These are phyloP conservation scores for Tripterygium wilfordii DNA, from an alignment of 177 flowering plant genomes.

Conservation along the genomic window DNA sequence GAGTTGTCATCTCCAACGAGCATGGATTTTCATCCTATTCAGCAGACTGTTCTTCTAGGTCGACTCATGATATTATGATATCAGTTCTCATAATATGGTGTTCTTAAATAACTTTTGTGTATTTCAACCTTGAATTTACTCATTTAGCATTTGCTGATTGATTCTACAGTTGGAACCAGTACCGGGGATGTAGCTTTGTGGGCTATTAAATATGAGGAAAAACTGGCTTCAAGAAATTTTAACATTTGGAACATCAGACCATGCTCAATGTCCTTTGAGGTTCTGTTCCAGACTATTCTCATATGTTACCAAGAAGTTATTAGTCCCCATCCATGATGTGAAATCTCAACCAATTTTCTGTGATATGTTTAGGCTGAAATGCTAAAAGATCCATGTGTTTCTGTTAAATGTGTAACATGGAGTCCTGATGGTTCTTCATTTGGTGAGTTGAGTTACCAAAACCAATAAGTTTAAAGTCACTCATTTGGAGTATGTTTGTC, in stretches of 20 bases:
- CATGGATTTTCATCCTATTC: slow-evolving; percentile 38
- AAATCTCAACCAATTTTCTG: not conserved
- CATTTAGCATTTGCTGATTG: not conserved
- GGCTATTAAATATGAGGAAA: slow-evolving; percentile 20
- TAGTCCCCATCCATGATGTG: not conserved
- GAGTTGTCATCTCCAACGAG: slow-evolving; percentile 18
- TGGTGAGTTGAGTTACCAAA: slow-evolving; percentile 26
- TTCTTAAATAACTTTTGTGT: too few relatives aligned
- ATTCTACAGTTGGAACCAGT: slow-evolving; percentile 29
- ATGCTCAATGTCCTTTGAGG: slow-evolving; percentile 22
- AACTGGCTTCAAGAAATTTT: slow-evolving; percentile 19
- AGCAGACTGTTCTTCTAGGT: slow-evolving; percentile 31
- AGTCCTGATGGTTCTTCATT: slow-evolving; percentile 28
- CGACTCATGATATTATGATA: not conserved
- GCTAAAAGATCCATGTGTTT: slow-evolving; percentile 8
- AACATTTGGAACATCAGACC: slow-evolving; percentile 33
- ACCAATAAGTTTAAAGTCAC: too few relatives aligned
- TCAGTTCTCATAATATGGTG: not conserved
- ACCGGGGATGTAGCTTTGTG: slow-evolving; percentile 24
- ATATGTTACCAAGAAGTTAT: not conserved
- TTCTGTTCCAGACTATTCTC: not conserved
- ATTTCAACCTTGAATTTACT: not conserved
- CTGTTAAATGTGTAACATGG: slow-evolving; percentile 26
- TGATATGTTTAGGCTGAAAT: slow-evolving; percentile 9
- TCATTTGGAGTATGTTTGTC: not conserved